A percentile compares a stretch with the other conserved stretches of the same genome.
Conservation (phyloP, 208 protist species). For the Polymyxa betae region DNA sequence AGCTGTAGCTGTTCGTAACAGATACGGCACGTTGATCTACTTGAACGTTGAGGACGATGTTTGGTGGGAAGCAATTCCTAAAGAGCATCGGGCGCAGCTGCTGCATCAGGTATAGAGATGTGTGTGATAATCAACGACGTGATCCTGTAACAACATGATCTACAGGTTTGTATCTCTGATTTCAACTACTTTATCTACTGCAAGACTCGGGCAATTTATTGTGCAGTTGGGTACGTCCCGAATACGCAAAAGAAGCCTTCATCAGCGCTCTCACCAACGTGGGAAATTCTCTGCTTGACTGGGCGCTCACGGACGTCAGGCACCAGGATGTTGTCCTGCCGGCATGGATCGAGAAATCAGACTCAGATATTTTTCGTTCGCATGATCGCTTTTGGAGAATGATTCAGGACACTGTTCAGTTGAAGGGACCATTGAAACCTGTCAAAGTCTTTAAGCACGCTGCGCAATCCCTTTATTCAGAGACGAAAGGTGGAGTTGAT, state of each 20-base stretch:
- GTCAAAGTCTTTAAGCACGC: neutral
- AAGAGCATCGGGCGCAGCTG: neutral
- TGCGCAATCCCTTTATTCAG: neutral
- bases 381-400: neutral
- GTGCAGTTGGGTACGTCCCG: too few relatives aligned
- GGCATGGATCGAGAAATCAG: neutral
- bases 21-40: neutral
- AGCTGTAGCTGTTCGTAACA: neutral
- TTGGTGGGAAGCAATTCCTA: neutral
- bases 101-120: too few relatives aligned
- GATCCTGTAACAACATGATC: too few relatives aligned
- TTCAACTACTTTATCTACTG: too few relatives aligned
- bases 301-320: neutral
- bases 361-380: neutral
- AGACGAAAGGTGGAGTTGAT: conserved; percentile 47
- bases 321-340: neutral
- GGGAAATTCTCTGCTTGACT: neutral
- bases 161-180: too few relatives aligned
- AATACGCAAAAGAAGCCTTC: too few relatives aligned
- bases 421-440: conserved; percentile 34
- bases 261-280: too few relatives aligned
- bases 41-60: neutral
- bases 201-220: too few relatives aligned
- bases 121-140: too few relatives aligned
- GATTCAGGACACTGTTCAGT: neutral